Evolutionary conservation across 2,329 filamentous ascomycete species (phyloP).

Genomic region (Colletotrichum magnum): DNA sequence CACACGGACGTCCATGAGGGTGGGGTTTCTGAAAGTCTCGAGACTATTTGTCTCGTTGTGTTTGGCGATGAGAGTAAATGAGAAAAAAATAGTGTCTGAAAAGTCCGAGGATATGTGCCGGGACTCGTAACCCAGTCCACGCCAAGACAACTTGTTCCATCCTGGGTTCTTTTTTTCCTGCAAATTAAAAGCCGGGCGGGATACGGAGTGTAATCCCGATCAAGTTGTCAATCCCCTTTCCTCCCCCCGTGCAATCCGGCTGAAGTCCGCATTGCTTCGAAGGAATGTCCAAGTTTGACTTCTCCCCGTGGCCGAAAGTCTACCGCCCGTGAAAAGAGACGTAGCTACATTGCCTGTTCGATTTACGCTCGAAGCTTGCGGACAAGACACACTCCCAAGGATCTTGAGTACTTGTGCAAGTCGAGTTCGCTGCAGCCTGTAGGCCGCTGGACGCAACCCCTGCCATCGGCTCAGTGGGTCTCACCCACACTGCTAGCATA

Average conservation of each 20-base stretch:
- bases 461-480: neutral
- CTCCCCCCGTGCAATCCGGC: neutral
- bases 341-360: no score
- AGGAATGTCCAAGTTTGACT: conserved; percentile 15
- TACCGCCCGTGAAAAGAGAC: neutral
- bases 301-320: neutral
- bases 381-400: no score
- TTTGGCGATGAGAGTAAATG: neutral
- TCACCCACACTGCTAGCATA: neutral
- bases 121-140: neutral
- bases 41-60: neutral
- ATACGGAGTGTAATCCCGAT: neutral
- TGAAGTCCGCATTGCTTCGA: neutral
- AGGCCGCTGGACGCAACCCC: neutral
- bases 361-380: no score
- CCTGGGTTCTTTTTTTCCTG: conserved; percentile 10
- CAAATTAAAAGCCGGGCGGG: conserved; percentile 8
- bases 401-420: no score
- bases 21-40: no score
- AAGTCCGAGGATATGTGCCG: conserved; percentile 11
- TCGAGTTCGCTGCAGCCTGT: neutral
- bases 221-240: neutral
- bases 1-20: no score
- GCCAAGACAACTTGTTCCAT: conserved; percentile 23
- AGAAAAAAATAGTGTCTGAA: neutral